Evolutionary conservation across 2,329 filamentous ascomycete genomes (phyloP), one percentile per base, ranked within the genome.

Genomic region (Canariomyces notabilis): DNA sequence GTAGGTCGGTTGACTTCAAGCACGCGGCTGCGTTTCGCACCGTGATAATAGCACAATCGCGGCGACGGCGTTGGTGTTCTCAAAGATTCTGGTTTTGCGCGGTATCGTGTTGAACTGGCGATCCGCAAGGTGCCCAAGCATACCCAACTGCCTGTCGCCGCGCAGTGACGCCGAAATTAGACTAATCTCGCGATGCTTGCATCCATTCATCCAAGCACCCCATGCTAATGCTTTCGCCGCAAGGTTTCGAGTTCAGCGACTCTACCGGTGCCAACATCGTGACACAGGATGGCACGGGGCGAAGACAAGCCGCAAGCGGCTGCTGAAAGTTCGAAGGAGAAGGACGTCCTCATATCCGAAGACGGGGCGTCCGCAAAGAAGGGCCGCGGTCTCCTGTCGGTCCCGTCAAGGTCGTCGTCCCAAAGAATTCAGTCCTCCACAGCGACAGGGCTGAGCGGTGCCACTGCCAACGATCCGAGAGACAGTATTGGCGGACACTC

Each of bases 401-500:
- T 82, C 33, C 78, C 79, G 14, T 82, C 79, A 35, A 73, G 77
- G 66, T 80, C 79, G 37, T 82, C 80, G 35, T 82, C 79, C 26
- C 78, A 77, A 53, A 76, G 74, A 62, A 71, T 76, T 59, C 76
- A 82, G 61, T 70, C 76, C 51, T 81, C 77, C 45, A 78, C 77
- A 46, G 71, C 76, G 36, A 80, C 79, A 34, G 79, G 75, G 40
- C 64, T 83, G 52, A 82, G 76, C 64, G 79, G 79, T 58, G 74
- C 71, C 37, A 81, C 79, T 42, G 74, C 73, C 46, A 75, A 70
- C 64, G 78, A 82, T 56, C 69, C 75, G 46, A 70, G 75, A 62
- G 80, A 80, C 58, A 84, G 79, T 61, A 79, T 82, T 57, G 76
- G 77, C 56, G 75, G 76, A 49, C 74, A 75, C 55, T 86, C 83